Percentiles rank a stretch among this genome's conserved stretches.
These are phyloP conservation scores for Tubosaeta sp. DNA, from an alignment of 768 basidiomycete genomes.

Conservation along the genomic window DNA sequence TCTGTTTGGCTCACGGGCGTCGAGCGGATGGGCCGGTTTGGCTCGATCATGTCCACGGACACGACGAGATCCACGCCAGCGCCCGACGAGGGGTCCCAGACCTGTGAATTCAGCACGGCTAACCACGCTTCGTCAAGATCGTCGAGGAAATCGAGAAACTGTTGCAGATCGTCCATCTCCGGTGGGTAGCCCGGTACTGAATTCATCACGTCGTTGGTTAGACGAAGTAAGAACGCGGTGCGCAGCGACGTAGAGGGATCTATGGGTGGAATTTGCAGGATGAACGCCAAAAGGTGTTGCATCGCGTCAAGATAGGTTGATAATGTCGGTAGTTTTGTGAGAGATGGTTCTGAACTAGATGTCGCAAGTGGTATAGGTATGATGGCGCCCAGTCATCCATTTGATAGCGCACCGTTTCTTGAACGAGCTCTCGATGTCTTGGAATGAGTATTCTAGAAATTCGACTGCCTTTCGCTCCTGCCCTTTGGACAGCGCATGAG, in stretches of 20 bases:
- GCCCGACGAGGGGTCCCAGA: slow-evolving; percentile 56
- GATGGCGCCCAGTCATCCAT: background rate
- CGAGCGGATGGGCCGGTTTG: slow-evolving; percentile 31
- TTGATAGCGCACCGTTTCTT: slow-evolving; percentile 64
- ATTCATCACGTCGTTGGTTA: slow-evolving; percentile 63
- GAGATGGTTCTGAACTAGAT: slow-evolving; percentile 29
- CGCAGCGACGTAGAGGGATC: slow-evolving; percentile 67
- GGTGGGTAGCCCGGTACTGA: slow-evolving; percentile 60
- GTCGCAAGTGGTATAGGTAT: background rate
- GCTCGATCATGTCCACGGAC: slow-evolving; percentile 33
- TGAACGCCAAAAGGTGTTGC: slow-evolving; percentile 52
- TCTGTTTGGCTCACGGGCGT: slow-evolving; percentile 66
- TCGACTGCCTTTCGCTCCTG: slow-evolving; percentile 66
- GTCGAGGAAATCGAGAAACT: slow-evolving; percentile 62
- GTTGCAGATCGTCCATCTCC: slow-evolving; percentile 39
- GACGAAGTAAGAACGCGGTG: slow-evolving; percentile 60
- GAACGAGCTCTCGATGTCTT: slow-evolving; percentile 62
- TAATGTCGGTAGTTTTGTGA: slow-evolving; percentile 54
- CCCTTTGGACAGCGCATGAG: slow-evolving; percentile 38
- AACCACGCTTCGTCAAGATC: slow-evolving; percentile 76
- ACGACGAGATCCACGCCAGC: slow-evolving; percentile 39
- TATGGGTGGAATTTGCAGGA: slow-evolving; percentile 72
- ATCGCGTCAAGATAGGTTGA: slow-evolving; percentile 54
- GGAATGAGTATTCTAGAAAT: slow-evolving; percentile 61
- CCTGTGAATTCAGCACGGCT: slow-evolving; percentile 56